Evolutionary conservation across 2,329 filamentous ascomycete genomes (phyloP), one percentile per base, ranked within the genome.

Genomic region (Fusarium penzigii): DNA sequence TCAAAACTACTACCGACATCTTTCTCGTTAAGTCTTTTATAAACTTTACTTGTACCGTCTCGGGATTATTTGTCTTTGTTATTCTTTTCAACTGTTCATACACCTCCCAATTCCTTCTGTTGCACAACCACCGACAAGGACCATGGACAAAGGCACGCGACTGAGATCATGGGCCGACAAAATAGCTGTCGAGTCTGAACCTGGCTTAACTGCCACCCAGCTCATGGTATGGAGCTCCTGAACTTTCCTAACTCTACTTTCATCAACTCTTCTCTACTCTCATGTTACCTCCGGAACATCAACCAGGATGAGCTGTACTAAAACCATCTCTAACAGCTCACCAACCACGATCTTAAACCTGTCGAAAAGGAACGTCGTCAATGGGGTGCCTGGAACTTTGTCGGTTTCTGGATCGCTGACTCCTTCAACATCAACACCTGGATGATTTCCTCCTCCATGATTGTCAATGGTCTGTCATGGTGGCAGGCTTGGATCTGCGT

Each of bases 401-500:
- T 96, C 39, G 89, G 85, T 13, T 94, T 94, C 68, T 93, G 90
- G 90, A 82, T 94, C 65, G 87, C 89, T 29, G 89, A 93, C 72
- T 88, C 85, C 1, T 91, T 92, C 75, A 93, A 93, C 70, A 90
- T 94, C 68, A 94, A 93, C 72, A 94, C 90, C 2, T 95, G 90
- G 92, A 96, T 95, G 90, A 94, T 95, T 57, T 88, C 89, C 0
- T 90, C 88, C 1, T 86, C 88, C 38, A 92, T 91, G 83, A 90
- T 95, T 34, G 82, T 87, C 1, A 78, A 75, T 44, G 90, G 90
- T 12, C 78, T 95, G 17, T 90, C 89, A 8, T 96, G 91, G 91
- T 96, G 91, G 91, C 90, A 96, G 73, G 87, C 89, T 13, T 91
- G 88, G 87, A 74, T 91, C n/a, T 92, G 89, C 66, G 89, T 96